phyloP scores from a whole-genome alignment of 805 yeast species.

The Candida verbasci region DNA sequence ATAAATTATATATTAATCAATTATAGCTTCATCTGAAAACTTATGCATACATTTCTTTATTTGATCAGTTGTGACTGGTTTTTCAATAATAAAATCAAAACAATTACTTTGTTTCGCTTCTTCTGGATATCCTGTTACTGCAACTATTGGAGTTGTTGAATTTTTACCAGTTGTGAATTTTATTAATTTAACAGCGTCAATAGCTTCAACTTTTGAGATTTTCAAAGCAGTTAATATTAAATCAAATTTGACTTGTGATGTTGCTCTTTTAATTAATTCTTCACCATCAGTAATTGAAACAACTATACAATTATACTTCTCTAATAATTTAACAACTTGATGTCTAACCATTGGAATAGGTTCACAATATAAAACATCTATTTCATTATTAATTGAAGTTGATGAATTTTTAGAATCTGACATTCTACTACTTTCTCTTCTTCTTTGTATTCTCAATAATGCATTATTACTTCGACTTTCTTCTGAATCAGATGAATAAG shows the following conservation, averaged over 20 bases:
- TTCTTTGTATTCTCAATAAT: constrained; percentile 46
- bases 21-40: constrained; percentile 10
- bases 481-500: constrained; percentile 66
- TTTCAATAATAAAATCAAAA: constrained; percentile 70
- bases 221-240: constrained; percentile 72
- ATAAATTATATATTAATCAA: constrained; percentile 4
- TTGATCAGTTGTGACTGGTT: constrained; percentile 45
- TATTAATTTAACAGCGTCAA: constrained; percentile 74
- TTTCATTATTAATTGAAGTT: constrained; percentile 17
- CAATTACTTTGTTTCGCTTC: constrained; percentile 55
- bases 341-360: constrained; percentile 80
- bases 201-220: constrained; percentile 61
- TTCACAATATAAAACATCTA: constrained; percentile 79
- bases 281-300: constrained; percentile 75
- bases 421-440: constrained; percentile 44
- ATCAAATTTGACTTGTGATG: constrained; percentile 82
- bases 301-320: constrained; percentile 72
- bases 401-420: constrained; percentile 3
- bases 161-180: constrained; percentile 76
- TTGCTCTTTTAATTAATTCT: constrained; percentile 74
- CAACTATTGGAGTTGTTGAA: constrained; percentile 70
- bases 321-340: constrained; percentile 59
- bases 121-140: constrained; percentile 64
- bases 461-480: constrained; percentile 46
- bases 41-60: constrained; percentile 20